These are phyloP conservation scores for Phytophthora citricola DNA, from an alignment of 352 stramenopile species.

Conservation along the genomic window DNA sequence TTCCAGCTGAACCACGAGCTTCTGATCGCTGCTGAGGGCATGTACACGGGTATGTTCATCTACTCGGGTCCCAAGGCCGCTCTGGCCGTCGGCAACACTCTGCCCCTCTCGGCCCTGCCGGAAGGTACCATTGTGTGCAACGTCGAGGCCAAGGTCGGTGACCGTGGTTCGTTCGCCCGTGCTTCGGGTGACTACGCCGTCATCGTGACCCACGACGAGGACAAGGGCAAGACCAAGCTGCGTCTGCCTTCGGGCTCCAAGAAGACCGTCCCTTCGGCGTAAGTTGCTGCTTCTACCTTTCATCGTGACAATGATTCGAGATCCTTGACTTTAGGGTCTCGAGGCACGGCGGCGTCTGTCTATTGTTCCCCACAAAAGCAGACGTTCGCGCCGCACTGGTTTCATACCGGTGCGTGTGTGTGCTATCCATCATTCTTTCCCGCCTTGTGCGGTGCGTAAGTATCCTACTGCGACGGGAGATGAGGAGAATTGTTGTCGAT, in stretches of 20 bases:
- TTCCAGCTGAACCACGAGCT: slow-evolving; percentile 94
- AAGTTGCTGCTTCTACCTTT: slow-evolving; percentile 64
- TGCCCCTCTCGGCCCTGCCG: slow-evolving; percentile 94
- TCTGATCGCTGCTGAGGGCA: slow-evolving; percentile 97
- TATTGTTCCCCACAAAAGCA: slow-evolving; percentile 22
- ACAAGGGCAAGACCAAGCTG: slow-evolving; percentile 97
- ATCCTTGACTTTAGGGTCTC: slow-evolving; percentile 9
- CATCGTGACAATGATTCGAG: slow-evolving; percentile 36
- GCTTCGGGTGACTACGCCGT: slow-evolving; percentile 98
- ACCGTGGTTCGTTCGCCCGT: slow-evolving; percentile 96
- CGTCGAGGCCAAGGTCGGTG: slow-evolving; percentile 95
- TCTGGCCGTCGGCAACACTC: slow-evolving; percentile 97
- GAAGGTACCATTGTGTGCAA: slow-evolving; percentile 99
- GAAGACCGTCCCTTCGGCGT: slow-evolving; percentile 95
- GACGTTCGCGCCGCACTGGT: slow-evolving; percentile 34
- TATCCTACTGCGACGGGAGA: slow-evolving; percentile 52
- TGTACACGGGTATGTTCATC: slow-evolving; percentile 99
- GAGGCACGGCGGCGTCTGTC: slow-evolving; percentile 44
- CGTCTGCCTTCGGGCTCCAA: slow-evolving; percentile 97
- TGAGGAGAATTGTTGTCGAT: slow-evolving; percentile 13
- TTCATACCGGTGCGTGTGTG: slow-evolving; percentile 37
- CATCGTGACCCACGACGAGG: slow-evolving; percentile 98
- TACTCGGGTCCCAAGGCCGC: slow-evolving; percentile 98
- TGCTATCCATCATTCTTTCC: slow-evolving; percentile 57
- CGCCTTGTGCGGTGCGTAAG: slow-evolving; percentile 86